A percentile compares a stretch with the other conserved stretches of the same genome.
Evolutionary conservation across 2,329 filamentous ascomycete genomes (phyloP).

Genomic region (Fonsecaea multimorphosa): DNA sequence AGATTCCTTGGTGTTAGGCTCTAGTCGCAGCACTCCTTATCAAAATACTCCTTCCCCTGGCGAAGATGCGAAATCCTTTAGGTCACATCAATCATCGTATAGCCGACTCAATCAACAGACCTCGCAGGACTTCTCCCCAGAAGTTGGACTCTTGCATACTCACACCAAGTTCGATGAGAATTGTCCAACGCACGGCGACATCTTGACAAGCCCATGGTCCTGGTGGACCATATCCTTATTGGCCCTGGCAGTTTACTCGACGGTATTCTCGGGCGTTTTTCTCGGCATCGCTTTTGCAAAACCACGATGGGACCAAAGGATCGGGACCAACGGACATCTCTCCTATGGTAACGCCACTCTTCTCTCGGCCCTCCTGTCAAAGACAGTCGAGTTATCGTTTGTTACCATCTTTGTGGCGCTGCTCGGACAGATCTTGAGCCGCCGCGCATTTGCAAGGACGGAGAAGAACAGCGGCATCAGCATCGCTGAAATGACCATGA

Average conservation of each 20-base stretch:
- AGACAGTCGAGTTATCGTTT: slow-evolving; percentile 78
- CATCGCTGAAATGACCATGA: slow-evolving; percentile 78
- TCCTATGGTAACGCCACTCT: slow-evolving; percentile 69
- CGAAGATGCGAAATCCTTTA: slow-evolving; percentile 11
- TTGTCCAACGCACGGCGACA: slow-evolving; percentile 45
- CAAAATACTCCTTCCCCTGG: background rate
- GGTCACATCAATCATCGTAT: slow-evolving; percentile 15
- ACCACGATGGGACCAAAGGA: slow-evolving; percentile 66
- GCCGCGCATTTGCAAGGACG: slow-evolving; percentile 66
- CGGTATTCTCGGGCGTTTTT: slow-evolving; percentile 59
- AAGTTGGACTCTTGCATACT: slow-evolving; percentile 14
- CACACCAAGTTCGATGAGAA: slow-evolving; percentile 25
- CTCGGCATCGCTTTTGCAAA: slow-evolving; percentile 66
- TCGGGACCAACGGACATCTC: slow-evolving; percentile 61
- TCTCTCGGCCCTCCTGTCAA: slow-evolving; percentile 72
- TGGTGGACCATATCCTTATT: slow-evolving; percentile 46
- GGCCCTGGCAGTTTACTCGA: slow-evolving; percentile 48
- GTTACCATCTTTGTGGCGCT: slow-evolving; percentile 78
- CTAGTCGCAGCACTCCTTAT: background rate
- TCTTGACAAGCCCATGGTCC: slow-evolving; percentile 20
- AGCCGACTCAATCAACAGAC: slow-evolving; percentile 16
- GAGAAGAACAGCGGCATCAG: slow-evolving; percentile 65
- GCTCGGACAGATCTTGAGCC: slow-evolving; percentile 75
- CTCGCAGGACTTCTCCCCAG: slow-evolving; percentile 15
- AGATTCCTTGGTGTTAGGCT: background rate